Base-by-base conservation (phyloP, 2,329 filamentous ascomycete genomes). In the Pseudocercospora fuligena region DNA sequence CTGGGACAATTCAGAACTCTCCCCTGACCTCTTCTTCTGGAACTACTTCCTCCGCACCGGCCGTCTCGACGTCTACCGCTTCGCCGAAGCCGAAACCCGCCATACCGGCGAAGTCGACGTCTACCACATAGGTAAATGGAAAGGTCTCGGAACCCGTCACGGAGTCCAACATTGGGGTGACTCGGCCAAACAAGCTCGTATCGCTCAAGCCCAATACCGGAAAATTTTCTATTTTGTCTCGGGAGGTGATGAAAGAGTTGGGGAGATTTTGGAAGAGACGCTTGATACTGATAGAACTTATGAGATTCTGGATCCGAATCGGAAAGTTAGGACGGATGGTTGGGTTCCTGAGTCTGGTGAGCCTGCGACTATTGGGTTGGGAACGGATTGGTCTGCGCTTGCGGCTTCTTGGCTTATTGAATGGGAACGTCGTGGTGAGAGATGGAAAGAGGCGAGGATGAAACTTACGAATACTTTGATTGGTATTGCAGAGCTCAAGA, bases 1-100 rank as follows among this genome's bases (percentile, higher is more conserved):
- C 0, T 89, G 88, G 88, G 87, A 89, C 58, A 89, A 89, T 72
- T 87, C 85, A 0, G 87, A 90, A 73, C 80, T 90, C 0, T 89
- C 87, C 0, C 85, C 88, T 0, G 87, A 89, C 70, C 75, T 89
- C 1, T 89, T 85, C 78, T 84, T 89, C 70, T 89, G 88, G 88
- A 83, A 82, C 3, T 86, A 87, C 65, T 90, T 89, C 76, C 80
- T 89, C 1, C 84, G 85, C 9, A 89, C 86, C 0, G 87, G 87
- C 0, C 80, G 84, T 1, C 81, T 82, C 2, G 86, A 88, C 61
- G 83, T 87, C 0, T 90, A 85, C 71, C 82, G 85, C 0, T 83
- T 89, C 56, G 87, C 87, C 0, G 87, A 89, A 72, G 84, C 86
- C 0, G 77, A 88, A 61, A 85, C 85, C 0, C 80, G 87, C 0